Evolutionary conservation across 371 early-diverging fungal genomes (phyloP), one percentile per base, ranked within the genome.

Genomic region (Nematocida major): DNA sequence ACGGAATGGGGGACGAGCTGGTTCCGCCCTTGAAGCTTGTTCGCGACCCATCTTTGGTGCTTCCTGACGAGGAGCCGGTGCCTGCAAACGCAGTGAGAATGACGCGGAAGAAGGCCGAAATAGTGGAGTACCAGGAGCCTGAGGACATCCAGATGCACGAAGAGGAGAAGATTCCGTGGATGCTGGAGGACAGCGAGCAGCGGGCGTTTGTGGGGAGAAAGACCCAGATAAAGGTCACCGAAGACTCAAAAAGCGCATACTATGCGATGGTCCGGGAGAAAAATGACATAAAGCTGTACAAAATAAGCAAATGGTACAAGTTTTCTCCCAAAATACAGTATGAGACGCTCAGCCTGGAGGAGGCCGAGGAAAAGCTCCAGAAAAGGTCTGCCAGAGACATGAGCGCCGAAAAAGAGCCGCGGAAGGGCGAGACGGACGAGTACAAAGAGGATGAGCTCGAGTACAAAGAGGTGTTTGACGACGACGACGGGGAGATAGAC

Each of bases 261-360:
- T 84, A 82, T 79, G 81, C 73, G 22, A 81, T 84, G 66, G 68
- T 84, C 24, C 67, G 79, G 13, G 66, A 61, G 15, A 81, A 79
- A 26, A 53, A 73, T 5, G 53, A 80, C 53, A 91, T 93, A 82
- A 88, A 89, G 78, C 91, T 93, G 2, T 88, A 92, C 22, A 91
- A 91, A 7, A 90, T 89, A 0, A 86, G 90, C 68, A 87, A 90
- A 63, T 93, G 91, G 91, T 95, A 94, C 86, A 91, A 90, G 81
- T 94, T 95, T 67, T 87, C 87, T 39, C 87, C 88, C 24, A 90
- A 89, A 81, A 85, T 90, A 45, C 88, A 88, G 77, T 90, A 91
- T 69, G 86, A 87, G 18, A 90, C 90, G 0, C 83, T 93, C 36
- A 89, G 93, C 0, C 66, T 89, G 22, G 94, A 94, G 68, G 93